phyloP scores from a whole-genome alignment of 306 rosid genomes.

The Begonia loranthoides region DNA sequence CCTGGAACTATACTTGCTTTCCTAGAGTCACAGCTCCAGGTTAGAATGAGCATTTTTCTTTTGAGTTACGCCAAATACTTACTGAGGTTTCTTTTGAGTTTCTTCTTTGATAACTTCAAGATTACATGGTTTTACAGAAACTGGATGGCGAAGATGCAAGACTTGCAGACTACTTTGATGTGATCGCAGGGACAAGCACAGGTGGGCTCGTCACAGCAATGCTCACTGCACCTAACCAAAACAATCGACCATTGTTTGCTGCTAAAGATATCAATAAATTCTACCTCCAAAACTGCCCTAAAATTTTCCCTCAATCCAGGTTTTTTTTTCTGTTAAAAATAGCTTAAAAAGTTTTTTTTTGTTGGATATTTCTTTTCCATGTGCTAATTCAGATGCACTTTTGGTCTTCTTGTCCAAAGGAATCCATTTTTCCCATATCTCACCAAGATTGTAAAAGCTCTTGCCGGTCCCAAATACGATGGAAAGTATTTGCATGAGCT shows the following conservation, averaged over 20 bases:
- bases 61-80: background rate
- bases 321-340: background rate
- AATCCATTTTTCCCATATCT: background rate
- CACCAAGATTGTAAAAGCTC: background rate
- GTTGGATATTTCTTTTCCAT: background rate
- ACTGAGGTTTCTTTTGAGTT: too few relatives aligned
- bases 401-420: background rate
- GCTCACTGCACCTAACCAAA: constrained; percentile 36
- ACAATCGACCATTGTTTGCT: constrained; percentile 33
- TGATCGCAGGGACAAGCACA: constrained; percentile 59
- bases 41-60: background rate
- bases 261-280: constrained; percentile 46
- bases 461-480: constrained; percentile 36
- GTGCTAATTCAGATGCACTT: background rate
- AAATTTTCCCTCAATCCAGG: constrained; percentile 38
- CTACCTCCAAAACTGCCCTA: constrained; percentile 35
- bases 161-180: constrained; percentile 59
- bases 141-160: constrained; percentile 55
- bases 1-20: constrained; percentile 40
- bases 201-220: constrained; percentile 58
- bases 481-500: constrained; percentile 31
- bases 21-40: constrained; percentile 56
- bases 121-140: constrained; percentile 17
- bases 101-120: background rate
- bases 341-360: too few relatives aligned